Evolutionary conservation across 2,329 filamentous ascomycete genomes (phyloP).

Genomic region (Neurospora crassa): DNA sequence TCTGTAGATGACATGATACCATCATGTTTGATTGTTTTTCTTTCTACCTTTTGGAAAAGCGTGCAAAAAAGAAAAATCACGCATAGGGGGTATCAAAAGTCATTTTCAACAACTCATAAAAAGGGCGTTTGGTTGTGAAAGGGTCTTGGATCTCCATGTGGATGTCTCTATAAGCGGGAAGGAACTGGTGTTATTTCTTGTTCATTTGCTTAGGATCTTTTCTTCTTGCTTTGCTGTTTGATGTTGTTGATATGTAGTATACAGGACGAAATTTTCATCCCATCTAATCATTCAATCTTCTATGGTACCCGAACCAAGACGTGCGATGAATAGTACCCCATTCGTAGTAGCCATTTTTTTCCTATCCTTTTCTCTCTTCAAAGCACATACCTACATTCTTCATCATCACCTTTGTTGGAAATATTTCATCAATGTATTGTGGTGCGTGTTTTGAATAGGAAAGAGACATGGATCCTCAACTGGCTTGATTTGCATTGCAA

Average conservation of each 20-base stretch:
- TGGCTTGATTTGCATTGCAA: not conserved
- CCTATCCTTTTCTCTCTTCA: not conserved
- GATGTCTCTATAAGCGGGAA: not conserved
- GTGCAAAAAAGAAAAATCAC: slow-evolving; percentile 4
- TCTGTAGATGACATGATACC: slow-evolving; percentile 40
- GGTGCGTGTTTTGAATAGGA: not conserved
- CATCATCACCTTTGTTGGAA: not conserved
- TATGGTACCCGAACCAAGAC: not conserved
- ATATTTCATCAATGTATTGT: not conserved
- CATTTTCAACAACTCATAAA: not conserved
- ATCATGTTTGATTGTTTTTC: not conserved
- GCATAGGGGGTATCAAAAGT: not conserved
- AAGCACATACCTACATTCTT: not conserved
- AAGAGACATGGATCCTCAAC: not conserved
- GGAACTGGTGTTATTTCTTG: not conserved
- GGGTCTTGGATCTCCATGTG: not conserved
- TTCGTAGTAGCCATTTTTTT: not conserved
- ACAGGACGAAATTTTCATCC: not conserved
- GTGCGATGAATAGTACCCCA: not conserved
- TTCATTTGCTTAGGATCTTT: not conserved
- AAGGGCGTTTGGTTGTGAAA: not conserved
- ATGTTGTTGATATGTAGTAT: not conserved
- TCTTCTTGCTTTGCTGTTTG: not conserved
- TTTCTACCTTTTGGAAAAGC: slow-evolving; percentile 1
- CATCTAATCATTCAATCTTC: not conserved